Evolutionary conservation across 768 basidiomycete genomes (phyloP), one percentile per base, ranked within the genome.

Genomic region (Gymnopilus junonius): DNA sequence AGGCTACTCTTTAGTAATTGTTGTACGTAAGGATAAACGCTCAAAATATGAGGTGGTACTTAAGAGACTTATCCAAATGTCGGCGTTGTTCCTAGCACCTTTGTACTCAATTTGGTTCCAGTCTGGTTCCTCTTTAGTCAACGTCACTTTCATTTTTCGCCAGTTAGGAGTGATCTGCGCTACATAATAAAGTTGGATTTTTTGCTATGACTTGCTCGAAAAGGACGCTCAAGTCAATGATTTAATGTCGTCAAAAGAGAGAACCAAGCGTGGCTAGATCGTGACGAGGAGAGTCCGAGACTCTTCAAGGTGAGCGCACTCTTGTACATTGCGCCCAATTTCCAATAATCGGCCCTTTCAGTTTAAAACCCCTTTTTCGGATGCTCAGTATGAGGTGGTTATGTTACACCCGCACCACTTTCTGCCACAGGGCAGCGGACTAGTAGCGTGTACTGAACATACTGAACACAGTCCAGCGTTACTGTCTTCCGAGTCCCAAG

Each of bases 141-240:
- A n/a, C 21, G 21, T 35, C 14, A 37, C 8, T 21, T 25, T 50
- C n/a, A n/a, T 27, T 23, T n/a, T 39, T 50, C n/a, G 21, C 37
- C 59, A 67, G 66, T 67, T 55, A 43, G 56, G 39, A 51, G 53
- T 25, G 59, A 58, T 63, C 54, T 65, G 35, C 63, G 64, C 45
- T 53, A 63, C 39, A 60, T 61, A 6, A 62, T 37, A 62, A 39
- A 45, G 58, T 67, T 51, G 50, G 56, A 12, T 65, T 67, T 56
- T 63, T 67, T 42, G 67, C 67, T 12, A 27, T 65, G 7, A 65
- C 67, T 6, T 65, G 67, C n/a, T n/a, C n/a, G n/a, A n/a, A n/a
- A n/a, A n/a, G n/a, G n/a, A n/a, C n/a, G n/a, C n/a, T n/a, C n/a
- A n/a, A n/a, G n/a, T n/a, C n/a, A n/a, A n/a, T n/a, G n/a, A n/a